Evolutionary conservation across 2,329 filamentous ascomycete genomes (phyloP).

Genomic region (Fusarium nurragi): DNA sequence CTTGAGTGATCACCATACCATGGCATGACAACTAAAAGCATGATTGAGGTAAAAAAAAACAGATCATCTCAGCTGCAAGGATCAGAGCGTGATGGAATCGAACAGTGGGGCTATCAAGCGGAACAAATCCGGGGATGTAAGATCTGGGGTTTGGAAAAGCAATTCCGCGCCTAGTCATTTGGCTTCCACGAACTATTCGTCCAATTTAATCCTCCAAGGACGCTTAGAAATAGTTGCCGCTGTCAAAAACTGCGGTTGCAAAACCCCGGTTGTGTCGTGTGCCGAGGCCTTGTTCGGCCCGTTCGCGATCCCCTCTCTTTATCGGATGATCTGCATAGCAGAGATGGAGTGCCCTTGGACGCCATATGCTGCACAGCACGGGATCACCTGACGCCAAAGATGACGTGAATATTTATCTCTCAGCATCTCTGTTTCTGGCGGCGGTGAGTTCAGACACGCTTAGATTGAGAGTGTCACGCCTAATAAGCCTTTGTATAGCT

Average conservation of each 20-base stretch:
- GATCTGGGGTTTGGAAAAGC: not conserved
- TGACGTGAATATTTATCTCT: too few species aligned
- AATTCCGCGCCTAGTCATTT: not conserved
- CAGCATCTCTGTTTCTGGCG: too few species aligned
- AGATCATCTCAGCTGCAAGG: conserved; percentile 4
- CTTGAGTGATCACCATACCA: not conserved
- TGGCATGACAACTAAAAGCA: conserved; percentile 1
- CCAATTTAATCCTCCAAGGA: rapidly evolving
- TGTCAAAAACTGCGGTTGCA: not conserved
- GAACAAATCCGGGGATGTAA: not conserved
- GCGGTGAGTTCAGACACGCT: too few species aligned
- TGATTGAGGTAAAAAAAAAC: conserved; percentile 8
- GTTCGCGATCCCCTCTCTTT: not conserved
- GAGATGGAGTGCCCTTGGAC: not conserved
- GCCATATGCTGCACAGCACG: not conserved
- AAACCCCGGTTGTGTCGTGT: not conserved
- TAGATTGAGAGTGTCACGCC: too few species aligned
- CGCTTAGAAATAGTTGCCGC: not conserved
- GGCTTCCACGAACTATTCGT: not conserved
- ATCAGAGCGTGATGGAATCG: not conserved
- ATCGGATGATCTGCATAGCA: not conserved
- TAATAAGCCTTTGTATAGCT: too few species aligned
- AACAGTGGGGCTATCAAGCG: not conserved
- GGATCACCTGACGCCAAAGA: too few species aligned
- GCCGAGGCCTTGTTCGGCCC: not conserved